These are phyloP conservation scores for Leccinellum luteum DNA, from an alignment of 768 basidiomycete species.

Conservation along the genomic window DNA sequence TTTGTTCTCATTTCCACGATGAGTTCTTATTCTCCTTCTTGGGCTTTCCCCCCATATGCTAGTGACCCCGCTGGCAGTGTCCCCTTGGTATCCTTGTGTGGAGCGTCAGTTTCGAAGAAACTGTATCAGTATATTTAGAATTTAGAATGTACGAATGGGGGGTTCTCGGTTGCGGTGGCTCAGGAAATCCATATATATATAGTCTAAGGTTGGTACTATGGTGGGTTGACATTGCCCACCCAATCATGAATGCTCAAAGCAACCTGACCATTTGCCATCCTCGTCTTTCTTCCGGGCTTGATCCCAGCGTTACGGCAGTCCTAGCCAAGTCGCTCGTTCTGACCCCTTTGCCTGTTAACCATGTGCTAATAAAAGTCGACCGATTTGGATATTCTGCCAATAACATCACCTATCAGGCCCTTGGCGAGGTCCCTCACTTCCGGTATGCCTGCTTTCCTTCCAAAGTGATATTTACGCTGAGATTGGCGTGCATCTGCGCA, in stretches of 20 bases:
- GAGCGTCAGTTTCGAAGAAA: not conserved
- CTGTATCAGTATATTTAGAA: not conserved
- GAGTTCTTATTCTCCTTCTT: not conserved
- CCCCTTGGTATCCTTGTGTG: not conserved
- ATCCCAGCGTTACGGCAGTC: slow-evolving; percentile 25
- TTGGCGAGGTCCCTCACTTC: slow-evolving; percentile 42
- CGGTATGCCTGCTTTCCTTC: slow-evolving; percentile 22
- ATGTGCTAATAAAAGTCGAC: slow-evolving; percentile 57
- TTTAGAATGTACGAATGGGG: slow-evolving; percentile 3
- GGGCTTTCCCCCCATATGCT: not conserved
- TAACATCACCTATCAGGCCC: slow-evolving; percentile 66
- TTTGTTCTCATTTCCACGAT: not conserved
- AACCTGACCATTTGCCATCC: slow-evolving; percentile 41
- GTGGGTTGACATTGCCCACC: not conserved
- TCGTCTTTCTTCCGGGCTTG: slow-evolving; percentile 35
- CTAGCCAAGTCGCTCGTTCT: slow-evolving; percentile 26
- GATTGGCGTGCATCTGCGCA: slow-evolving; percentile 31
- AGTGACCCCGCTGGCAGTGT: not conserved
- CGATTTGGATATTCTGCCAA: slow-evolving; percentile 72
- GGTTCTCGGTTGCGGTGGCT: not conserved
- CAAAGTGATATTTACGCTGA: not conserved
- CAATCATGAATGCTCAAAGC: slow-evolving; percentile 7
- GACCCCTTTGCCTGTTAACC: slow-evolving; percentile 35
- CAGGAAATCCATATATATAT: not conserved
- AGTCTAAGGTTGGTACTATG: not conserved